A percentile compares a stretch with the other conserved stretches of the same genome.
Conservation (phyloP, 441 rosid species). For the Aquilaria agallochum region DNA sequence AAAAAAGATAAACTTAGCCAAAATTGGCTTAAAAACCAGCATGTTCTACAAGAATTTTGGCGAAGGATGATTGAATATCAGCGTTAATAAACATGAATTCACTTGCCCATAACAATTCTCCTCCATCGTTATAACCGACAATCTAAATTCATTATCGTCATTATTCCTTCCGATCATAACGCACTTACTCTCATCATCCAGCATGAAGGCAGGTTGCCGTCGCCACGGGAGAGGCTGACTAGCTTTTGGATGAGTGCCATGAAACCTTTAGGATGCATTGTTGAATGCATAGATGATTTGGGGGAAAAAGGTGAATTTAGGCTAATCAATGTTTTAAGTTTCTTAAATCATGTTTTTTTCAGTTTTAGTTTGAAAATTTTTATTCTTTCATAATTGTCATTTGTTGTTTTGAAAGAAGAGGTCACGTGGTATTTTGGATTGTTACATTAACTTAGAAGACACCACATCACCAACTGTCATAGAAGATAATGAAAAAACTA, state of each 20-base stretch:
- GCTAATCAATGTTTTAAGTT: too few species aligned
- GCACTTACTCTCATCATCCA: conserved; percentile 17
- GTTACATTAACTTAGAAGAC: too few species aligned
- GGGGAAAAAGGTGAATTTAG: too few species aligned
- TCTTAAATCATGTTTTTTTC: too few species aligned
- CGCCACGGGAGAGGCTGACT: conserved; percentile 52
- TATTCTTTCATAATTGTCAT: too few species aligned
- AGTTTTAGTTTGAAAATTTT: too few species aligned
- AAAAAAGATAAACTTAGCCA: conserved; percentile 27
- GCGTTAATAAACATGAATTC: conserved; percentile 38
- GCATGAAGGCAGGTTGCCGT: conserved; percentile 13
- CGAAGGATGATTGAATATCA: conserved; percentile 31
- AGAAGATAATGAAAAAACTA: too few species aligned
- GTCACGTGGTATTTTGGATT: too few species aligned
- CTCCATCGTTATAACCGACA: conserved; percentile 60
- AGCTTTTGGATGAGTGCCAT: conserved; percentile 81
- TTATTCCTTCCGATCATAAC: conserved; percentile 12
- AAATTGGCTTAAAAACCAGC: conserved; percentile 35
- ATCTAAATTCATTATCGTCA: conserved; percentile 54
- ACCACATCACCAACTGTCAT: too few species aligned
- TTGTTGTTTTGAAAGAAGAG: too few species aligned
- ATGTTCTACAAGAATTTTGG: conserved; percentile 36
- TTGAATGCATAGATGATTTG: too few species aligned
- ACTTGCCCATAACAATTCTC: conserved; percentile 49
- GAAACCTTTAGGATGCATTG: conserved; percentile 49